Evolutionary conservation across 2,329 filamentous ascomycete genomes (phyloP), one percentile per base, ranked within the genome.

Genomic region (Pestalotiopsis sp.): DNA sequence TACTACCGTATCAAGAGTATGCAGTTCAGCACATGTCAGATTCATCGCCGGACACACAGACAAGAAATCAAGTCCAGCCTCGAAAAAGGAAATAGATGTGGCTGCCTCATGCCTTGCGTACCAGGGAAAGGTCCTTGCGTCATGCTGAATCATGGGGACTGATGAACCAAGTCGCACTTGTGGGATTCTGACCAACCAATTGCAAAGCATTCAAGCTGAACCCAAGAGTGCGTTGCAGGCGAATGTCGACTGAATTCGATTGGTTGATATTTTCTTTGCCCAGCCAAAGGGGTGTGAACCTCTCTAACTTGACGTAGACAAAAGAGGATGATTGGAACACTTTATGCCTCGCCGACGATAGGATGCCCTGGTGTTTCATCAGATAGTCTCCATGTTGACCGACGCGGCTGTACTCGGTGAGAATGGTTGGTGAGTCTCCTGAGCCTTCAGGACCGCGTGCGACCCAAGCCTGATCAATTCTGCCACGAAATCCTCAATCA

Each of bases 401-500:
- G 17, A 20, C 20, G 22, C 56, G 22, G 14, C 56, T 13, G 20
- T 26, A 35, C 10, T 26, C 22, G 22, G 20, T 58, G 26, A 20
- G 30, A 61, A 61, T 61, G 58, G 11, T 40, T 26, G 58, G 14
- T 20, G 26, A 11, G 58, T 20, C 24, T 17, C 44, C 44, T 52
- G 61, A 26, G 79, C 78, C 69, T 79, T 80, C 14, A 77, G 77
- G 69, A 82, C 76, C 9, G 80, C 80, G 72, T 78, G 79, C 35
- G 73, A 73, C 3, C 77, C 79, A 14, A 82, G 72, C 57, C 77
- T 70, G 56, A 75, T 75, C 20, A 83, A 64, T 68, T 83, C 81
- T 1, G 71, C 70, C 14, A 82, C 75, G 60, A 82, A 82, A 48
- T 81, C 78, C 2, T 79, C 78, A 17, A 81, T 74, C 35, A 80